Base-by-base conservation (phyloP, 805 yeast genomes). In the Priceomyces castillae region DNA sequence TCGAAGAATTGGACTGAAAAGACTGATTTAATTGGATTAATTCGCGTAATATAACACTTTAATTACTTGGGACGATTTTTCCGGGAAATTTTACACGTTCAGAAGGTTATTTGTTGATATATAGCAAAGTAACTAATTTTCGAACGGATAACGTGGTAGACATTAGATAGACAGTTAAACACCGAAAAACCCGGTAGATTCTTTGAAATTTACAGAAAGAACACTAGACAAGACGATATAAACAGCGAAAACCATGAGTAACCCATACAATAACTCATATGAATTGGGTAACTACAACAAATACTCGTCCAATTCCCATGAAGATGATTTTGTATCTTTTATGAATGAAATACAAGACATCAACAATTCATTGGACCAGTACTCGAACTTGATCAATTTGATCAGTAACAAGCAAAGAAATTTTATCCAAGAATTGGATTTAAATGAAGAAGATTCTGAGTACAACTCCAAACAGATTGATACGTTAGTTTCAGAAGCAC, bases 381-480 rank as follows among this genome's bases (percentile, higher is more conserved):
- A 71, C 58, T 50, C 62, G 19, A 62, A 61, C 50, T 58, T 71
- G 51, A 65, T 71, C 45, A 62, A 62, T 19, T 57, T 70, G 50
- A 66, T 69, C 40, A 50, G 69, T 49, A 65, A 62, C 53, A 71
- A 71, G 49, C 76, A 71, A 51, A 55, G 67, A 48, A 65, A 64
- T 48, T 62, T 64, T 46, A 50, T 70, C 40, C 74, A 70, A 46
- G 76, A 70, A 42, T 56, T 70, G 46, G 73, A 69, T 55, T 56
- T 66, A 46, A 54, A 67, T 50, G 57, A 69, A 43, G 58, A 72
- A 61, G 64, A 62, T 44, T 46, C 84, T 58, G 78, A 77, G 43
- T 77, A 80, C 56, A 73, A 81, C 46, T 82, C 89, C 64, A 76
- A 78, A 50, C 89, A 87, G 65, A 76, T 94, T 46, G 96, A 90